Percentiles rank a stretch among this genome's conserved stretches.
Conservation (phyloP, 164 flowering plant species). For the Sextonia rubra region DNA sequence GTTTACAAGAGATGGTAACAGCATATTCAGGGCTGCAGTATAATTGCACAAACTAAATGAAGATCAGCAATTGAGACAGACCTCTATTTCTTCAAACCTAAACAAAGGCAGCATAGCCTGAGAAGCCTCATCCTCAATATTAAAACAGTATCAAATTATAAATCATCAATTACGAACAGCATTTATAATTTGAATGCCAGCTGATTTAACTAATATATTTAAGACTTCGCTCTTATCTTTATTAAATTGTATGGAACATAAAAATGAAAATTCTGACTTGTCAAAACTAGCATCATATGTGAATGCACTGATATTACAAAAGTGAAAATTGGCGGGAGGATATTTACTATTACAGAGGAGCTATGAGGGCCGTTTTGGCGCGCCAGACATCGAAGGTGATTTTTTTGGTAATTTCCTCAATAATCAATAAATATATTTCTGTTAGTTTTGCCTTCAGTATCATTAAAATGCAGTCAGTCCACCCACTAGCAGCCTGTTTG, state of each 20-base stretch:
- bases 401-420: no score
- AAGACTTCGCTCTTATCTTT: no score
- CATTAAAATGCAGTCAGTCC: constrained; percentile 1
- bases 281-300: no score
- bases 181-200: no score
- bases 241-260: no score
- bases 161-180: background rate
- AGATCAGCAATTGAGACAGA: background rate
- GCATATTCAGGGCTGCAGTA: background rate
- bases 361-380: no score
- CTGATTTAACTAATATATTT: no score
- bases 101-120: background rate
- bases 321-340: no score
- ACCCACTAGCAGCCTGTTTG: background rate
- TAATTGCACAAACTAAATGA: background rate
- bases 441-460: background rate
- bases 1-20: background rate
- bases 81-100: background rate
- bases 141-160: background rate
- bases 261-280: no score
- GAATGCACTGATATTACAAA: no score
- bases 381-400: no score
- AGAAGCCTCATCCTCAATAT: background rate
- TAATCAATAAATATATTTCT: background rate
- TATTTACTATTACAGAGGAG: no score